Conservation (phyloP, 2,329 filamentous ascomycete genomes). For the Cyphellophora attinorum region DNA sequence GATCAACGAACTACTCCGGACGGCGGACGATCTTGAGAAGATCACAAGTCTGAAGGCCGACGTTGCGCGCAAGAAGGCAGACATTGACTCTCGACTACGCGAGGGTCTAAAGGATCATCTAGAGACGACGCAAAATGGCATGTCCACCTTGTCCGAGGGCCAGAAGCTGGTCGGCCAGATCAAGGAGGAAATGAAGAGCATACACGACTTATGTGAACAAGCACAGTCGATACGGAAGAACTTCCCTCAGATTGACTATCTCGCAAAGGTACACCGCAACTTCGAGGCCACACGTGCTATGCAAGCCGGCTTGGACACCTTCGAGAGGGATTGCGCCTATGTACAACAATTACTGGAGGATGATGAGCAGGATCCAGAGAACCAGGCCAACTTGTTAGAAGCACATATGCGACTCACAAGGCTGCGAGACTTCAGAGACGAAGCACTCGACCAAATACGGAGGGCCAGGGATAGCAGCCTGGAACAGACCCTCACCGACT, state of each 20-base stretch:
- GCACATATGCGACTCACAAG: conserved; percentile 89
- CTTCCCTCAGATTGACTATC: conserved; percentile 71
- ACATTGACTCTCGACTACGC: conserved; percentile 82
- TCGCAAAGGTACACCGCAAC: conserved; percentile 62
- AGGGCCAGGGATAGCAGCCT: conserved; percentile 62
- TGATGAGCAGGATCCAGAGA: conserved; percentile 77
- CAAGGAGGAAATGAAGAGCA: conserved; percentile 97
- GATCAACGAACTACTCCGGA: conserved; percentile 84
- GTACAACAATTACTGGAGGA: conserved; percentile 71
- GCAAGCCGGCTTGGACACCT: conserved; percentile 81
- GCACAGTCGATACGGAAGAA: conserved; percentile 96
- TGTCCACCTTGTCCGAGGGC: conserved; percentile 78
- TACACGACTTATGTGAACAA: conserved; percentile 93
- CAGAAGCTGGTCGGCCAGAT: conserved; percentile 87
- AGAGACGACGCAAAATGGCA: conserved; percentile 86
- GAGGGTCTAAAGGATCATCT: conserved; percentile 84
- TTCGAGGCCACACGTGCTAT: conserved; percentile 91
- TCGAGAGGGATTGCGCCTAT: conserved; percentile 64
- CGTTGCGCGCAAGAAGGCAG: conserved; percentile 86
- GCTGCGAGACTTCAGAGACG: conserved; percentile 86
- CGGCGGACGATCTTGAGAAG: conserved; percentile 96
- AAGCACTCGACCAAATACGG: conserved; percentile 93
- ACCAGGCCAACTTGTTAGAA: conserved; percentile 81
- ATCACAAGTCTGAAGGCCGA: conserved; percentile 81
- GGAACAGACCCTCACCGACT: conserved; percentile 76